Base-by-base conservation (phyloP, 2,329 filamentous ascomycete species). In the Hymenoscyphus occultus region DNA sequence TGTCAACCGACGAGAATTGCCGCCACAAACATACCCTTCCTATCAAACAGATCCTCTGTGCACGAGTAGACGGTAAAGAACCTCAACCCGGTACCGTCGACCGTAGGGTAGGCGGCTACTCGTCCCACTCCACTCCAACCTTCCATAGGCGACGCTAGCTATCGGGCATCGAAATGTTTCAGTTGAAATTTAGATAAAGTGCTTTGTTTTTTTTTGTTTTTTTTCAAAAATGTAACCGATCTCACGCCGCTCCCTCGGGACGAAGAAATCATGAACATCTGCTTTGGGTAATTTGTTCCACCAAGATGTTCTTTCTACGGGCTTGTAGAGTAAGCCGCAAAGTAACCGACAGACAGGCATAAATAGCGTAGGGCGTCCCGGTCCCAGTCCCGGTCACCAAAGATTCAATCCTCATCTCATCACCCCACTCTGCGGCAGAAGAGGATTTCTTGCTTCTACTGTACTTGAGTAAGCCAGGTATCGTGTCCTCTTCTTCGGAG, bases 1-100 rank as follows among this genome's bases (percentile, higher is more conserved):
- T 68, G 58, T 61, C 22, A 62, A 61, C 60, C 57, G 51, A 60
- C 40, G 56, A 61, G 39, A 63, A 48, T 65, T 59, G 62, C 65
- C 59, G 60, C 66, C 58, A 45, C 60, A 62, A 62, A 62, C 63
- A 59, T 58, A 67, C 5, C 32, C 32, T 19, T 45, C 42, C 42
- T 45, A 45, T 45, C 42, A 19, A 45, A 45, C 42, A 45, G n/a
- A n/a, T n/a, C 42, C 7, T 45, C 42, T 7, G 5, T 7, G 14
- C 16, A 5, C 40, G 32, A 35, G 40, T 14, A 45, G 12, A 45
- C 14, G 14, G 42, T 14, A 19, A 45, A 45, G 16, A 16, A 45
- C 13, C 13, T 35, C 32, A 9, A 35, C 32, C 7, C 32, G 32
- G 32, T 35, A 45, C 16, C 40, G 40, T 40, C 39, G 14, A 22